These are phyloP conservation scores for Thelonectria rubi DNA, from an alignment of 2,329 filamentous ascomycete species.

Conservation along the genomic window DNA sequence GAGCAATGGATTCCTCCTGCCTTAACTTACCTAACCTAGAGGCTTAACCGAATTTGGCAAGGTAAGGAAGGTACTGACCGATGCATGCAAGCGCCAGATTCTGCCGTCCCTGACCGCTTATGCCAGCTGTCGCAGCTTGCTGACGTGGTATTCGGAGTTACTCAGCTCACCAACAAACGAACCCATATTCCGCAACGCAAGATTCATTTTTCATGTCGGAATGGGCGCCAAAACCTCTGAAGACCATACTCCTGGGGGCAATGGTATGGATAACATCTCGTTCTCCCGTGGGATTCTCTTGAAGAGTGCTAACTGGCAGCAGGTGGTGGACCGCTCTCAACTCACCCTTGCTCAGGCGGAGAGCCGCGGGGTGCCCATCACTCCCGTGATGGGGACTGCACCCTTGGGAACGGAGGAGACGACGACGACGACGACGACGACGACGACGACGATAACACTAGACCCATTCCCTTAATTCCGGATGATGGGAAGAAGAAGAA, in stretches of 20 bases:
- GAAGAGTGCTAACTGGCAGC: conserved; percentile 14
- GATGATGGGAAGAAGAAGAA: conserved; percentile 40
- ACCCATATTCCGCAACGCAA: conserved; percentile 3
- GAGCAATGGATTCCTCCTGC: too few species aligned
- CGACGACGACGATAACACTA: conserved; percentile 33
- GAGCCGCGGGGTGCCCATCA: conserved; percentile 53
- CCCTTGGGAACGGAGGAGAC: conserved; percentile 46
- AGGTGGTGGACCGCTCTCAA: conserved; percentile 35
- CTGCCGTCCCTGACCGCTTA: too few species aligned
- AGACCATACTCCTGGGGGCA: conserved; percentile 45
- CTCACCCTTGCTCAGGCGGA: conserved; percentile 45
- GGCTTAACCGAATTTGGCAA: too few species aligned
- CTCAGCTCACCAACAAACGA: too few species aligned
- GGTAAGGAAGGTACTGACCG: too few species aligned
- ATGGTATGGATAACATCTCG: conserved; percentile 40
- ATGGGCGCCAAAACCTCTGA: conserved; percentile 55
- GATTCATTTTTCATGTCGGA: conserved; percentile 39
- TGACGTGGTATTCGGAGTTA: too few species aligned
- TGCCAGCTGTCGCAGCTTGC: too few species aligned
- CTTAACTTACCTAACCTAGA: too few species aligned
- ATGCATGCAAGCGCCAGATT: too few species aligned
- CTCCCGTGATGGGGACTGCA: conserved; percentile 54
- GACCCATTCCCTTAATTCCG: conserved; percentile 34
- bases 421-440: conserved; percentile 44
- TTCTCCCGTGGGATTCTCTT: background rate